Evolutionary conservation across 1,284 basidiomycete species (phyloP).

Genomic region (Agaricales sp.): DNA sequence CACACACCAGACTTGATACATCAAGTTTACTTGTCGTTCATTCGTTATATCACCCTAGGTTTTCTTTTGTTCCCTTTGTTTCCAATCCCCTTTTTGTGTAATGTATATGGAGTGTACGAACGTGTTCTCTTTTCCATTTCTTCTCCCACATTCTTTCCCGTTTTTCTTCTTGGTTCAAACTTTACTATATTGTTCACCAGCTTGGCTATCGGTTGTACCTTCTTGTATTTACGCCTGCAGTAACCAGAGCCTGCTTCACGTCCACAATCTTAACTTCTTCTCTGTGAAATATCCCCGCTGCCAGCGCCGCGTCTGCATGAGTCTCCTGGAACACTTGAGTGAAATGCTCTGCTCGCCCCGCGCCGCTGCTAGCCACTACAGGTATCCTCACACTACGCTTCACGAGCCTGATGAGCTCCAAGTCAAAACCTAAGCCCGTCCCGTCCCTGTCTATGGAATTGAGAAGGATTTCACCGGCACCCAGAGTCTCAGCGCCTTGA

Average conservation of each 20-base stretch:
- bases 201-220: background rate
- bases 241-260: slow-evolving; percentile 53
- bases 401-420: slow-evolving; percentile 75
- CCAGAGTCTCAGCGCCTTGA: slow-evolving; percentile 78
- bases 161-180: background rate
- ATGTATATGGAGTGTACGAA: background rate
- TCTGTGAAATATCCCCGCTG: slow-evolving; percentile 97
- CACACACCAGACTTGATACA: too few relatives aligned
- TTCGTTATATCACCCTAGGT: background rate
- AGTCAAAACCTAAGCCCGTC: slow-evolving; percentile 87
- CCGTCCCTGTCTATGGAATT: slow-evolving; percentile 98
- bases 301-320: slow-evolving; percentile 84
- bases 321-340: slow-evolving; percentile 76
- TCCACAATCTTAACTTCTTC: slow-evolving; percentile 70
- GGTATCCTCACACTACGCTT: slow-evolving; percentile 77
- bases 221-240: slow-evolving; percentile 44
- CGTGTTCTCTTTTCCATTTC: background rate
- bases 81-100: background rate
- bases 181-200: too few relatives aligned
- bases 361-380: slow-evolving; percentile 91
- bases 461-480: slow-evolving; percentile 91
- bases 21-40: background rate
- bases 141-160: background rate
- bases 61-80: background rate
- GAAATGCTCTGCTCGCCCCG: slow-evolving; percentile 80